phyloP scores from a whole-genome alignment of 2,329 filamentous ascomycete genomes.

The Emergomyces pasteurianus region DNA sequence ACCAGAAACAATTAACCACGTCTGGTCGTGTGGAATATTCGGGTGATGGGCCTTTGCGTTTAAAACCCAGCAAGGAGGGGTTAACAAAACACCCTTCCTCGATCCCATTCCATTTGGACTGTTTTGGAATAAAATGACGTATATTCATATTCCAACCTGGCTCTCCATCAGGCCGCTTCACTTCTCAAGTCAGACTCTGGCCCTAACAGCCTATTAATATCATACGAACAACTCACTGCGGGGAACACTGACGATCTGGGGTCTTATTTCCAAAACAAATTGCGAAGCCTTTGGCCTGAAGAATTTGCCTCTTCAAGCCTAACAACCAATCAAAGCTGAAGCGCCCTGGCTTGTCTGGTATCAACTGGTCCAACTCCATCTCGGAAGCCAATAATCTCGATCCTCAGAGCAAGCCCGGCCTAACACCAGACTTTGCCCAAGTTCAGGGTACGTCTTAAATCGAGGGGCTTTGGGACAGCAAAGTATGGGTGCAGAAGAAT shows the following conservation, averaged over 20 bases:
- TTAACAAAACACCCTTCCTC: background rate
- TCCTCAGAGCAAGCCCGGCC: background rate
- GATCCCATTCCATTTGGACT: background rate
- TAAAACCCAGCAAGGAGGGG: background rate
- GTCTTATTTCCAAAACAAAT: background rate
- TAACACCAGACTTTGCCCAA: background rate
- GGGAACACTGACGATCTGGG: background rate
- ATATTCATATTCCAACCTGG: slow-evolving; percentile 1
- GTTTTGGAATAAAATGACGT: background rate
- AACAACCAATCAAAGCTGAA: background rate
- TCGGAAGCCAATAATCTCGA: background rate
- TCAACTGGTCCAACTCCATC: background rate
- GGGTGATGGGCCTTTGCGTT: background rate
- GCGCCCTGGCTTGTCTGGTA: background rate
- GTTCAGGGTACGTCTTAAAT: background rate
- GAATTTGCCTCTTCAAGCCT: background rate
- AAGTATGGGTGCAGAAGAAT: background rate
- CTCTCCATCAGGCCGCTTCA: background rate
- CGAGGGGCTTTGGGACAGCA: background rate
- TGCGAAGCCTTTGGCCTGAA: background rate
- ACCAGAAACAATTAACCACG: background rate
- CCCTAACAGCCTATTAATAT: background rate
- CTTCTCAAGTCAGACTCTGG: background rate
- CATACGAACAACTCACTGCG: background rate
- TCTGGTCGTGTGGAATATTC: background rate